A percentile compares a stretch with the other conserved stretches of the same genome.
Conservation (phyloP, 2,329 filamentous ascomycete genomes). For the Claviceps pusilla region DNA sequence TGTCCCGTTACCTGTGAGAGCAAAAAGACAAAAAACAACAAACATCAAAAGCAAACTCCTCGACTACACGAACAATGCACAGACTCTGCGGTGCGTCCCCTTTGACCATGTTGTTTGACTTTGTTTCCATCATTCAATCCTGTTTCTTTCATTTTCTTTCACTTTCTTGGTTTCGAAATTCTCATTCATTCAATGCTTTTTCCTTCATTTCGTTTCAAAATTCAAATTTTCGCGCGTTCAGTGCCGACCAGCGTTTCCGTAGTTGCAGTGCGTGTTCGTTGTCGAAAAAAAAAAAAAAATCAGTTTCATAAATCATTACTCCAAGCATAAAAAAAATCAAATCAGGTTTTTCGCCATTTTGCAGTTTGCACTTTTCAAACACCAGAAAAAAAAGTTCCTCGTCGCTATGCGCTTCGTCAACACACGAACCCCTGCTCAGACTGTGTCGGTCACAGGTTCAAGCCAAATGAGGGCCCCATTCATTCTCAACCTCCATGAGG, state of each 20-base stretch:
- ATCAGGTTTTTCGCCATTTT: too few relatives aligned
- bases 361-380: neutral
- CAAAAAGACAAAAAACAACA: neutral
- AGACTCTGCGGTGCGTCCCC: neutral
- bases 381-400: neutral
- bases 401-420: too few relatives aligned
- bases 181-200: neutral
- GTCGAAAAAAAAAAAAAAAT: neutral
- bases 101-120: neutral
- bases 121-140: neutral
- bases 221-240: neutral
- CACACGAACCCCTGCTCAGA: neutral
- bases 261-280: neutral
- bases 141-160: neutral
- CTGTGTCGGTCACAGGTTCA: neutral
- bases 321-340: neutral
- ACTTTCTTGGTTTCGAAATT: too few relatives aligned
- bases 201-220: neutral
- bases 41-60: neutral
- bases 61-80: neutral
- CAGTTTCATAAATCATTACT: neutral
- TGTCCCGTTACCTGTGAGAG: neutral
- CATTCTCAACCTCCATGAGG: neutral
- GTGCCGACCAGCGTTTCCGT: neutral
- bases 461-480: neutral